Conservation (phyloP, 441 rosid species). For the Biscutella laevigata region DNA sequence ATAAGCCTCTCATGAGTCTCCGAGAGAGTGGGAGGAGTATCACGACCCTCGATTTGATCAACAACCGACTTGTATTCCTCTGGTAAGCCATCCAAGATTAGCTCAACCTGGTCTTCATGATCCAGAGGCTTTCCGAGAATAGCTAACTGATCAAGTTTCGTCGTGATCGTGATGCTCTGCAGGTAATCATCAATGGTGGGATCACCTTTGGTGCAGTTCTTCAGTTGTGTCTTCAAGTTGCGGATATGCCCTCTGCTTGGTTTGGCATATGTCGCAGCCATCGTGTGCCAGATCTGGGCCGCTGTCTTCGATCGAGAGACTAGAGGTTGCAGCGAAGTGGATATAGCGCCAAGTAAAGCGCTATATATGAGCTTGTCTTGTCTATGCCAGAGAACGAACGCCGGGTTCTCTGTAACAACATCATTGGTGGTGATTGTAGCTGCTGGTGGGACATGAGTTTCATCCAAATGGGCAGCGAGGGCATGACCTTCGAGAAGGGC, state of each 20-base stretch:
- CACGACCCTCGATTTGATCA: not conserved
- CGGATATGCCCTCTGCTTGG: not conserved
- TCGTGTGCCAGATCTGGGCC: no score
- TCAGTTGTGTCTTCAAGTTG: not conserved
- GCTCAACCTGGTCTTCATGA: not conserved
- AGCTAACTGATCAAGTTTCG: not conserved
- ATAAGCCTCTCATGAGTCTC: not conserved
- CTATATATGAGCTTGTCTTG: no score
- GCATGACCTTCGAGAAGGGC: no score
- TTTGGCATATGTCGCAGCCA: no score
- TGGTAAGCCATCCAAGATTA: not conserved
- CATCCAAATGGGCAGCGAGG: no score
- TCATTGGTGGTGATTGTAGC: no score
- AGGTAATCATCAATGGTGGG: not conserved
- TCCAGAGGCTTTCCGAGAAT: not conserved
- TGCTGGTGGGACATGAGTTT: no score
- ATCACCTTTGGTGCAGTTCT: not conserved
- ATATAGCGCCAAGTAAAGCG: no score
- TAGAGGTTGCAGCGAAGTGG: no score
- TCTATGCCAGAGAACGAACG: no score
- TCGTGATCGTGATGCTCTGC: not conserved
- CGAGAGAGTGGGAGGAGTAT: not conserved
- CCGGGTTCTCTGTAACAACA: no score
- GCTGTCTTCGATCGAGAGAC: no score
- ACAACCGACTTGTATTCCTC: not conserved